A percentile compares a stretch with the other conserved stretches of the same genome.
phyloP scores from a whole-genome alignment of 495 filamentous ascomycete species.

The Aspergillus sclerotiicarbonarius region DNA sequence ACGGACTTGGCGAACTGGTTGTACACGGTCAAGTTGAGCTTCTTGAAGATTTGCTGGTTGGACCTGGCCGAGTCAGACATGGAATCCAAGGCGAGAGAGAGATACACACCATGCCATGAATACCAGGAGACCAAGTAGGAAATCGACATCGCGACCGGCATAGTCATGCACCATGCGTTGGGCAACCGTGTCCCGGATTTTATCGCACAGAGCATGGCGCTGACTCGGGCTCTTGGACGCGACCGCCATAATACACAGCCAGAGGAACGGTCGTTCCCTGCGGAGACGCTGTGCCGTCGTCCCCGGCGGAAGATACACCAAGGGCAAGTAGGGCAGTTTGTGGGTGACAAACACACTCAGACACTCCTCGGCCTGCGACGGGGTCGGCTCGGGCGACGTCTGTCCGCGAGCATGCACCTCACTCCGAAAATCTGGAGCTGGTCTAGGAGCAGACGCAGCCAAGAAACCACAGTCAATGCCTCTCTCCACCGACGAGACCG shows the following conservation, averaged over 20 bases:
- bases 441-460: neutral
- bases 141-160: neutral
- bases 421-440: neutral
- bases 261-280: neutral
- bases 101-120: slow-evolving; percentile 2
- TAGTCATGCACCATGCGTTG: neutral
- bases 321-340: neutral
- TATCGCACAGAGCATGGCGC: neutral
- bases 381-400: neutral
- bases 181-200: neutral
- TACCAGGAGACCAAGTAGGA: neutral
- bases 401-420: neutral
- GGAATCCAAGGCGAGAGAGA: neutral
- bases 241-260: slow-evolving; percentile 2
- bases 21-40: slow-evolving; percentile 1
- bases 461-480: neutral
- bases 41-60: neutral
- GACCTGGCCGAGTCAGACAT: neutral
- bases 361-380: neutral
- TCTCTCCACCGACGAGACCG: neutral
- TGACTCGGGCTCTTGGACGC: neutral
- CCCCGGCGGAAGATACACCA: neutral
- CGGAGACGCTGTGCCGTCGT: neutral
- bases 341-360: neutral
- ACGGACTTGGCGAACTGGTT: neutral